Percentiles rank a stretch among this genome's conserved stretches.
Conservation (phyloP, 805 yeast genomes). For the Kodamaea kaohsiungensis region DNA sequence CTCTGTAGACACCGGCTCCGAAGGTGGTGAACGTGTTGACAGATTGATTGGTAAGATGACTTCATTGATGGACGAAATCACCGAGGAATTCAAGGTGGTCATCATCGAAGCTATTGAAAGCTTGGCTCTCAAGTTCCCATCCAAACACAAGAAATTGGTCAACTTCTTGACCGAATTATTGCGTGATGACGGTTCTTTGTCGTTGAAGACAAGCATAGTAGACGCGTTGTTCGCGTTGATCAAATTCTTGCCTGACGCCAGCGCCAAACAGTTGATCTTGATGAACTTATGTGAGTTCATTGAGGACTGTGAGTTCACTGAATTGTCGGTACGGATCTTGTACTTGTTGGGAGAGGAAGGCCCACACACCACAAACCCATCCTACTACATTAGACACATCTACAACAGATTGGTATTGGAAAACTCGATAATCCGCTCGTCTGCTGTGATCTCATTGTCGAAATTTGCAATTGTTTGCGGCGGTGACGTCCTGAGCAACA, state of each 20-base stretch:
- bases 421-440: constrained; percentile 91
- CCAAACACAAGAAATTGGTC: constrained; percentile 81
- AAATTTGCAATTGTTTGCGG: constrained; percentile 85
- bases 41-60: constrained; percentile 85
- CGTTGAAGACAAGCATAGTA: constrained; percentile 81
- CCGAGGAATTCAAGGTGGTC: constrained; percentile 93
- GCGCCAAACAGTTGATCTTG: constrained; percentile 77
- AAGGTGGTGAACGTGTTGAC: constrained; percentile 68
- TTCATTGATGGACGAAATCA: constrained; percentile 86
- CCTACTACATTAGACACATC: constrained; percentile 90
- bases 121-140: constrained; percentile 89
- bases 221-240: constrained; percentile 93
- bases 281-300: constrained; percentile 93
- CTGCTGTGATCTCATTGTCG: constrained; percentile 90
- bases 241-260: constrained; percentile 70
- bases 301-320: constrained; percentile 97
- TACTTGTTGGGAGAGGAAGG: constrained; percentile 95
- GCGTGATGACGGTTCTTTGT: constrained; percentile 88
- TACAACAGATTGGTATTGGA: constrained; percentile 96
- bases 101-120: constrained; percentile 94
- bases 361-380: constrained; percentile 81
- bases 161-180: constrained; percentile 78
- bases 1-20: constrained; percentile 33
- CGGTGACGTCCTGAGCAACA: constrained; percentile 62
- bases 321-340: constrained; percentile 87